A percentile compares a stretch with the other conserved stretches of the same genome.
Conservation (phyloP, 768 basidiomycete genomes). For the Suillus americanus region DNA sequence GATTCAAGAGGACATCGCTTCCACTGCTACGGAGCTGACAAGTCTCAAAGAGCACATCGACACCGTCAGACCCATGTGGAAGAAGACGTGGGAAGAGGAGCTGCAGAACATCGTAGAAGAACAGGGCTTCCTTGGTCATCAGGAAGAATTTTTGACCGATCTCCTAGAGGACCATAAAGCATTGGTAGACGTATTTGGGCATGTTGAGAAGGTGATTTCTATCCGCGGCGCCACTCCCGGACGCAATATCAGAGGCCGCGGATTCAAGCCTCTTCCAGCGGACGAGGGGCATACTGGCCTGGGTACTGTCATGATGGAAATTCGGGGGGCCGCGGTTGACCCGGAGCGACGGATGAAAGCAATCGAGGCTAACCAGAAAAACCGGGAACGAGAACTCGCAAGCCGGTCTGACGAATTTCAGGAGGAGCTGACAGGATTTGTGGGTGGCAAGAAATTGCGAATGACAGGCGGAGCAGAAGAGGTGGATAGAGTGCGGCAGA, state of each 20-base stretch:
- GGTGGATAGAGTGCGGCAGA: slow-evolving; percentile 83
- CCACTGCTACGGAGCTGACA: slow-evolving; percentile 66
- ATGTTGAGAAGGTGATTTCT: slow-evolving; percentile 87
- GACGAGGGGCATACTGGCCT: slow-evolving; percentile 71
- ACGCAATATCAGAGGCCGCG: slow-evolving; percentile 39
- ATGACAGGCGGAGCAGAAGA: slow-evolving; percentile 97
- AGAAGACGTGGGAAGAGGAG: slow-evolving; percentile 98
- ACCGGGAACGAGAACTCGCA: slow-evolving; percentile 72
- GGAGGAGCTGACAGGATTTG: slow-evolving; percentile 82
- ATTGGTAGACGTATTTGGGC: slow-evolving; percentile 81
- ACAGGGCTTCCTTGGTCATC: slow-evolving; percentile 90
- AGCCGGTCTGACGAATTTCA: slow-evolving; percentile 80
- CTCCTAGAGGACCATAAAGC: slow-evolving; percentile 91
- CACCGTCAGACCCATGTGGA: slow-evolving; percentile 94
- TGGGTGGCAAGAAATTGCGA: slow-evolving; percentile 82
- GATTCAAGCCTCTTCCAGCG: slow-evolving; percentile 58
- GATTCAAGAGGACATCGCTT: slow-evolving; percentile 70
- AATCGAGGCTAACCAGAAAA: slow-evolving; percentile 86
- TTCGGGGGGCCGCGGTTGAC: slow-evolving; percentile 78
- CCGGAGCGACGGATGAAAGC: slow-evolving; percentile 86
- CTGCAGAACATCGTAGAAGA: slow-evolving; percentile 96
- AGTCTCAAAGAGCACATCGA: slow-evolving; percentile 82
- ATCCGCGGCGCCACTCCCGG: slow-evolving; percentile 52
- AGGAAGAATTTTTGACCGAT: slow-evolving; percentile 88
- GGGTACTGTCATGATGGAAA: slow-evolving; percentile 86